Conservation (phyloP, 441 rosid species). For the Pelargonium australe region DNA sequence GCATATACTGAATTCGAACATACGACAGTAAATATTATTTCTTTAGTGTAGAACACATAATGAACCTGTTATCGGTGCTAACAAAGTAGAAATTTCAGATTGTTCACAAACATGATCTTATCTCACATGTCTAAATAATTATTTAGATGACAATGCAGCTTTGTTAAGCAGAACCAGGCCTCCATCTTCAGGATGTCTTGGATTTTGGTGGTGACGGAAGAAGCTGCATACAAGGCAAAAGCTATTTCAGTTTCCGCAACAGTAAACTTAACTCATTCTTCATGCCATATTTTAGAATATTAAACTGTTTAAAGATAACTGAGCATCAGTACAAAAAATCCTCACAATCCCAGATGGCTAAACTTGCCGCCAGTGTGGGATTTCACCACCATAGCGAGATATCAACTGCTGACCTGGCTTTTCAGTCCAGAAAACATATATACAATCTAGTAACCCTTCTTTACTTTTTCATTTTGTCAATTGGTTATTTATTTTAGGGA, state of each 20-base stretch:
- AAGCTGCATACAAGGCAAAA: slow-evolving; percentile 42
- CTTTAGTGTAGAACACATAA: neutral
- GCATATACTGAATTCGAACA: neutral
- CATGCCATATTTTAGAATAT: neutral
- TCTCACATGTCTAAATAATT: slow-evolving; percentile 22
- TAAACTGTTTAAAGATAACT: neutral
- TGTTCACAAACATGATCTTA: slow-evolving; percentile 19
- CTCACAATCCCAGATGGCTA: too few relatives aligned
- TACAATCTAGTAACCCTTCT: too few relatives aligned
- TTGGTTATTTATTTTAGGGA: too few relatives aligned
- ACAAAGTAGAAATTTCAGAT: neutral
- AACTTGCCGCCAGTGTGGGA: too few relatives aligned
- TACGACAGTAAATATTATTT: neutral
- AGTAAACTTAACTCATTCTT: neutral
- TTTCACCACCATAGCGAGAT: too few relatives aligned
- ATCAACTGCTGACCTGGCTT: too few relatives aligned
- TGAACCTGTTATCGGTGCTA: neutral
- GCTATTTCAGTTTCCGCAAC: slow-evolving; percentile 7
- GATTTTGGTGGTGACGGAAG: slow-evolving; percentile 76
- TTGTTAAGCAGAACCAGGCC: slow-evolving; percentile 20
- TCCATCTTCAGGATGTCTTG: slow-evolving; percentile 48
- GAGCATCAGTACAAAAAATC: too few relatives aligned
- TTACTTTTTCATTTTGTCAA: too few relatives aligned
- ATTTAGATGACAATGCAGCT: slow-evolving; percentile 24
- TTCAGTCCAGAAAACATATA: too few relatives aligned